A percentile compares a stretch with the other conserved stretches of the same genome.
Conservation (phyloP, 345 rosid genomes). For the Boechera stricta region DNA sequence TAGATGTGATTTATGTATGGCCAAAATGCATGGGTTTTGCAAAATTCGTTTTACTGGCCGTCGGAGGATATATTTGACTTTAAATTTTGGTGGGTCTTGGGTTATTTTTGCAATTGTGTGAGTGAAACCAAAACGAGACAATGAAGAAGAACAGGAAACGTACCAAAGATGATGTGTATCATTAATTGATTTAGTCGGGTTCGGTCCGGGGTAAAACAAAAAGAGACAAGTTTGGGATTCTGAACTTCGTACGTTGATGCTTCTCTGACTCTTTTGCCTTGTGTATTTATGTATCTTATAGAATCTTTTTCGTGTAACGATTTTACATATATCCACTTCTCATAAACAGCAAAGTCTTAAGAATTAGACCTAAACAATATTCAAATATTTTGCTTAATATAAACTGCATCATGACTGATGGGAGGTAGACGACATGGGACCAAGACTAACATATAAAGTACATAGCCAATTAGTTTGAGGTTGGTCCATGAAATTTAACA, state of each 20-base stretch:
- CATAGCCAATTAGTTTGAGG: not conserved
- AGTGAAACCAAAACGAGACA: conserved; percentile 40
- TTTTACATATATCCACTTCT: conserved; percentile 20
- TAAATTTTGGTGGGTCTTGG: not conserved
- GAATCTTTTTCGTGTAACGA: conserved; percentile 34
- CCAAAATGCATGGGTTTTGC: conserved; percentile 34
- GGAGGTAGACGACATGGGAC: conserved; percentile 4
- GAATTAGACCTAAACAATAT: conserved; percentile 17
- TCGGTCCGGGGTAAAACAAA: conserved; percentile 26
- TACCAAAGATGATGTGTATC: conserved; percentile 43
- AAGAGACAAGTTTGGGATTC: conserved; percentile 38
- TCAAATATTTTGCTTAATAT: conserved; percentile 1
- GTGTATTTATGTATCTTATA: conserved; percentile 34
- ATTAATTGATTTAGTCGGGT: conserved; percentile 33
- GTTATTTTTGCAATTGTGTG: conserved; percentile 11
- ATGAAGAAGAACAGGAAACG: conserved; percentile 39
- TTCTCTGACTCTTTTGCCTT: conserved; percentile 46
- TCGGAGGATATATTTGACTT: not conserved
- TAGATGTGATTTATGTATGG: not conserved
- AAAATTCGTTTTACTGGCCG: not conserved
- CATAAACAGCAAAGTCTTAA: conserved; percentile 13
- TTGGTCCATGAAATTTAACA: not conserved
- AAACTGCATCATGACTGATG: not conserved
- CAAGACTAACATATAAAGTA: not conserved
- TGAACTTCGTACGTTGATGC: conserved; percentile 35